These are phyloP conservation scores for Mycosphaerella sp. DNA, from an alignment of 2,329 filamentous ascomycete genomes.

Conservation along the genomic window DNA sequence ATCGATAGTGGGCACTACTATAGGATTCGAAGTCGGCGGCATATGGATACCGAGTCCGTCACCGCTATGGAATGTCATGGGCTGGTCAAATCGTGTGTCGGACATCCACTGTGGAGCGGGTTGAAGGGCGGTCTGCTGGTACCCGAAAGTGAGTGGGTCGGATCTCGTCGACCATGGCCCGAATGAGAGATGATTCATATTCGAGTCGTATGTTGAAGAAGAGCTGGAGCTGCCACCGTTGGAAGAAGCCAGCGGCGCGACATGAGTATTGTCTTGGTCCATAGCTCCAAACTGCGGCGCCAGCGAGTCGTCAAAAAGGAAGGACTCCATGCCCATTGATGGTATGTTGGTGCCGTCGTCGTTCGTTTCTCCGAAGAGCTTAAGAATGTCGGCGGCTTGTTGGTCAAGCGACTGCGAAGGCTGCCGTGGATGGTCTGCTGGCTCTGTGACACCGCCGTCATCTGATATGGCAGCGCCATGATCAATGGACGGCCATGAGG, in stretches of 20 bases:
- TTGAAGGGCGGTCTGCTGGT: conserved; percentile 14
- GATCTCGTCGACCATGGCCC: conserved; percentile 13
- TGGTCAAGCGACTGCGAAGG: conserved; percentile 18
- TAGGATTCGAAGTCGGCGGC: conserved; percentile 19
- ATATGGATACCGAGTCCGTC: conserved; percentile 19
- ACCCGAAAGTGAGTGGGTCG: conserved; percentile 8
- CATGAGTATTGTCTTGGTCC: conserved; percentile 11
- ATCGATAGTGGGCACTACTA: conserved; percentile 4
- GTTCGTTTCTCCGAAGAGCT: conserved; percentile 10
- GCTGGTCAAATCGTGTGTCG: conserved; percentile 14
- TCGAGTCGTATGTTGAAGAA: conserved; percentile 17
- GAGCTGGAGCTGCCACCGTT: conserved; percentile 14
- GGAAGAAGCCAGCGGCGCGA: conserved; percentile 8
- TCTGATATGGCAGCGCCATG: conserved; percentile 14
- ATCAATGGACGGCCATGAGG: conserved; percentile 14
- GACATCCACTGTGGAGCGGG: conserved; percentile 13
- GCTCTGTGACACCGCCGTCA: conserved; percentile 19
- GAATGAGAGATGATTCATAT: conserved; percentile 6
- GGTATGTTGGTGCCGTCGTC: conserved; percentile 8
- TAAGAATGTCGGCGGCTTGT: conserved; percentile 18
- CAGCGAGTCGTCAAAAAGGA: conserved; percentile 13
- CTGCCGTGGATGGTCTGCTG: conserved; percentile 15
- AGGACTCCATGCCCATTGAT: conserved; percentile 13
- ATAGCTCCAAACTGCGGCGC: conserved; percentile 15
- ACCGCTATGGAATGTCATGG: conserved; percentile 11